Evolutionary conservation across 441 rosid species (phyloP).

Genomic region (Syzygium malaccense): DNA sequence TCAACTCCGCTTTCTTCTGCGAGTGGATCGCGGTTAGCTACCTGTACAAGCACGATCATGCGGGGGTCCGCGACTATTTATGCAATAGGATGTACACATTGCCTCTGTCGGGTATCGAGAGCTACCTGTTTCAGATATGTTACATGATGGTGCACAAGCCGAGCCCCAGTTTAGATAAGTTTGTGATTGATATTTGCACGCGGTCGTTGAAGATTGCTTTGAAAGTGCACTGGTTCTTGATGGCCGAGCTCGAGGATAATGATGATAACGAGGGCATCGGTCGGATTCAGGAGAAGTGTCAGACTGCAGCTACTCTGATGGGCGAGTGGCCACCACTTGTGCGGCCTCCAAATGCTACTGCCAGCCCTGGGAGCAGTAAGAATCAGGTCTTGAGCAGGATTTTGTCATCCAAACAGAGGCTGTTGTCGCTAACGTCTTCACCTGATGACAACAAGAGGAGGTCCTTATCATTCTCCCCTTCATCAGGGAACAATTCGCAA

Average conservation of each 20-base stretch:
- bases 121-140: conserved; percentile 91
- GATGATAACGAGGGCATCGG: conserved; percentile 96
- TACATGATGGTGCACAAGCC: conserved; percentile 96
- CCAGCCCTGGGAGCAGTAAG: conserved; percentile 68
- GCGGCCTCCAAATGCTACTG: conserved; percentile 35
- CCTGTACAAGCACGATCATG: conserved; percentile 90
- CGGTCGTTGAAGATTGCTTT: conserved; percentile 81
- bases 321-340: conserved; percentile 92
- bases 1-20: conserved; percentile 93
- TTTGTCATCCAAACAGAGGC: conserved; percentile 78
- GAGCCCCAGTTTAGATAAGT: conserved; percentile 96
- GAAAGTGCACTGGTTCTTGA: conserved; percentile 96
- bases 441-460: conserved; percentile 50
- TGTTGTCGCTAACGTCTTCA: conserved; percentile 74
- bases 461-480: conserved; percentile 64
- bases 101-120: conserved; percentile 85
- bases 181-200: conserved; percentile 86
- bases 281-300: conserved; percentile 98
- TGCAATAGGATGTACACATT: conserved; percentile 98
- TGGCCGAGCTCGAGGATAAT: conserved; percentile 92
- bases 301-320: conserved; percentile 90
- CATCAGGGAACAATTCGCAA: conserved; percentile 42
- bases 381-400: conserved; percentile 83
- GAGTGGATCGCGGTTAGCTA: conserved; percentile 99
- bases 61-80: conserved; percentile 91